Evolutionary conservation across 192 early-diverging fungal species (phyloP).

Genomic region (Coemansia sp.): DNA sequence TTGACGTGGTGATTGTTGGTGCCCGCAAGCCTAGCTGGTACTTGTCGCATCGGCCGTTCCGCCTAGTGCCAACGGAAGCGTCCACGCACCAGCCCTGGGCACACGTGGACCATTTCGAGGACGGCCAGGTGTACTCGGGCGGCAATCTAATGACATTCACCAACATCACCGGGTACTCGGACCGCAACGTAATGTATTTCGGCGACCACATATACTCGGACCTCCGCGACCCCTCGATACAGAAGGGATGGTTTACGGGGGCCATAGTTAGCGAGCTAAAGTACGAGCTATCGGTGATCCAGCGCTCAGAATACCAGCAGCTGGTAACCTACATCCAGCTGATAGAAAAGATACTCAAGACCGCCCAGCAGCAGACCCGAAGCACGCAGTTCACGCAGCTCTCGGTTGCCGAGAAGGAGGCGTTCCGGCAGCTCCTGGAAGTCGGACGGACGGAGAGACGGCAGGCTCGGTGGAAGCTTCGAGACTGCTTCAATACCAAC

Average conservation of each 20-base stretch:
- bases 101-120: constrained; percentile 53
- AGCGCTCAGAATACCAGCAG: constrained; percentile 53
- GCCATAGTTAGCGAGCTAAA: constrained; percentile 61
- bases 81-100: constrained; percentile 45
- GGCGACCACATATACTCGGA: constrained; percentile 67
- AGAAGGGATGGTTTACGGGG: constrained; percentile 63
- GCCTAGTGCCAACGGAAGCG: constrained; percentile 37
- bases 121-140: constrained; percentile 61
- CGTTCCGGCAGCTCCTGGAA: constrained; percentile 47
- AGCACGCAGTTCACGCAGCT: constrained; percentile 19
- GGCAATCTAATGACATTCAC: constrained; percentile 60
- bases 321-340: constrained; percentile 55
- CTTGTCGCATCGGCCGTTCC: constrained; percentile 59
- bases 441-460: constrained; percentile 53
- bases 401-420: constrained; percentile 20
- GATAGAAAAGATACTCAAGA: constrained; percentile 56
- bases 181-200: constrained; percentile 61
- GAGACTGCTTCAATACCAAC: constrained; percentile 54
- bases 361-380: constrained; percentile 56
- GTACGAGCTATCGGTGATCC: constrained; percentile 56
- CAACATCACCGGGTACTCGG: constrained; percentile 56
- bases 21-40: constrained; percentile 63
- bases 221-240: constrained; percentile 59
- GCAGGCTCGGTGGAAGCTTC: constrained; percentile 44
- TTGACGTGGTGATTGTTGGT: constrained; percentile 61